These are phyloP conservation scores for Xylaria digitata DNA, from an alignment of 2,329 filamentous ascomycete species.

Conservation along the genomic window DNA sequence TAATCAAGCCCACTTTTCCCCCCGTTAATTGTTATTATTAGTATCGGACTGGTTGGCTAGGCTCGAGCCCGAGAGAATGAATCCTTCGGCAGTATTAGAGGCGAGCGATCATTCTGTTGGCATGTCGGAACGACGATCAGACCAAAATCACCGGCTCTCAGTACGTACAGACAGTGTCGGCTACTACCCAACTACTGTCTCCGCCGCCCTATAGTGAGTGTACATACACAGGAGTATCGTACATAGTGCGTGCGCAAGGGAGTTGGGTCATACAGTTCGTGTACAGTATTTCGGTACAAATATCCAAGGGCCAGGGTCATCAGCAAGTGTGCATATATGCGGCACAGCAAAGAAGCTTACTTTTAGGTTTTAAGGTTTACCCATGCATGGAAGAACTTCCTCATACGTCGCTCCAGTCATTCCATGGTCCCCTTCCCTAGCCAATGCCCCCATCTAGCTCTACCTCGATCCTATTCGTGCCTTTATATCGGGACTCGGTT, in stretches of 20 bases:
- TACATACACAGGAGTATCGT: neutral
- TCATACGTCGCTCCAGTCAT: neutral
- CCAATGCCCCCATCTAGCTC: constrained; percentile 3
- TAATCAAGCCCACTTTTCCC: constrained; percentile 9
- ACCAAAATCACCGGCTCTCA: constrained; percentile 2
- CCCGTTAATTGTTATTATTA: constrained; percentile 4
- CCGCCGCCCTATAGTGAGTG: neutral
- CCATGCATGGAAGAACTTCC: constrained; percentile 8
- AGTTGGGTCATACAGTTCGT: neutral
- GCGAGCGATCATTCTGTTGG: constrained; percentile 16
- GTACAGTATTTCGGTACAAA: neutral
- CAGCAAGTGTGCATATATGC: constrained; percentile 7
- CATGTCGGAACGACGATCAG: constrained; percentile 23
- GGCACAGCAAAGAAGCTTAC: constrained; percentile 38
- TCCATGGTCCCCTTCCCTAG: neutral
- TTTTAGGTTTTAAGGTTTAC: constrained; percentile 29
- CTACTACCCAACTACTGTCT: constrained; percentile 1
- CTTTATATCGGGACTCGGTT: constrained; percentile 21
- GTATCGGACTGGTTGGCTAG: constrained; percentile 9
- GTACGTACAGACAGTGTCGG: neutral
- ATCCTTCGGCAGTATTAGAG: constrained; percentile 26
- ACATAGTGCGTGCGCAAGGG: neutral
- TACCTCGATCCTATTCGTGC: neutral
- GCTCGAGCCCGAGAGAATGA: constrained; percentile 13
- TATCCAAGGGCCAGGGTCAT: neutral